Conservation (phyloP, 768 basidiomycete species). For the Strobilomyces echinocephalus region DNA sequence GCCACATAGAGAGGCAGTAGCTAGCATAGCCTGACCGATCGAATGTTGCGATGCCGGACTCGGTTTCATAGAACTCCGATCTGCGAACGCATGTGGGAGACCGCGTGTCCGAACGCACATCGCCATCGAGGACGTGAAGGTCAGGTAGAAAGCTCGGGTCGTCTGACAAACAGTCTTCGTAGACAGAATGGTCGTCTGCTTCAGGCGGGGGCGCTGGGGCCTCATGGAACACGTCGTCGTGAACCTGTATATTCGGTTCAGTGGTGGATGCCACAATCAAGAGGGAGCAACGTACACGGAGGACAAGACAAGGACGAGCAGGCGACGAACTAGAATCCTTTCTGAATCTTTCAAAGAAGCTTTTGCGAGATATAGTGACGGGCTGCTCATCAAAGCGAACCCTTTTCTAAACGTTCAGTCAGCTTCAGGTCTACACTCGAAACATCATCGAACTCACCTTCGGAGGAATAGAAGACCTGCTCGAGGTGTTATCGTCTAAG, state of each 20-base stretch:
- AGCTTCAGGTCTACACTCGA: background rate
- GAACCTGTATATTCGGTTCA: conserved; percentile 15
- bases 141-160: conserved; percentile 17
- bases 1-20: conserved; percentile 24
- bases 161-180: conserved; percentile 27
- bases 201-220: background rate
- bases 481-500: conserved; percentile 3
- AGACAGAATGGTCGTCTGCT: conserved; percentile 21
- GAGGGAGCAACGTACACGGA: conserved; percentile 16
- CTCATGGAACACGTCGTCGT: background rate
- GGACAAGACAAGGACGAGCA: conserved; percentile 27
- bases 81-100: conserved; percentile 5
- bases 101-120: conserved; percentile 6
- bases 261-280: background rate
- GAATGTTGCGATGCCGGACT: conserved; percentile 25
- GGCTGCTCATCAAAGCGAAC: conserved; percentile 29
- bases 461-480: conserved; percentile 2
- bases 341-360: conserved; percentile 16
- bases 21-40: conserved; percentile 24
- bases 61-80: conserved; percentile 28
- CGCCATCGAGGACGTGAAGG: conserved; percentile 16
- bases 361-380: conserved; percentile 17
- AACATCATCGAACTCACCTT: conserved; percentile 16
- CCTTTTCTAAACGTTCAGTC: conserved; percentile 11
- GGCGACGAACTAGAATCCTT: conserved; percentile 12